Evolutionary conservation across 1,139 yeast species (phyloP), one percentile per base, ranked within the genome.

Genomic region (Kodamaea alishanica): DNA sequence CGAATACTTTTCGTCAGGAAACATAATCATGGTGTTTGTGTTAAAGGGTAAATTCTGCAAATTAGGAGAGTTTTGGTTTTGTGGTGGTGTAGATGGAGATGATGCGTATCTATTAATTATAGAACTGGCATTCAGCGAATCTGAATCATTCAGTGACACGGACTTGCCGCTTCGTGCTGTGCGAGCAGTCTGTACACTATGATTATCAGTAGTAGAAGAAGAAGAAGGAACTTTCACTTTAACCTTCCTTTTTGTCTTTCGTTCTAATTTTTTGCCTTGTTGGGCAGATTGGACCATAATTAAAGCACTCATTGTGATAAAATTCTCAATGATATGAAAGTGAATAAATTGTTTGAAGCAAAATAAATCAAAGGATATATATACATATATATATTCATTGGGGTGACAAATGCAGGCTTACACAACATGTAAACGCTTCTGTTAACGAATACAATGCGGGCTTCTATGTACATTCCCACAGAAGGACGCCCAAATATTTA

Each of bases 291-390:
- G 48, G 26, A 46, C 6, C 12, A 46, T 28, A 6, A 44, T 26
- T 27, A 40, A 46, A 9, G 47, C 48, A 11, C 47, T 38, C 50
- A 46, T 46, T 32, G 11, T 28, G 20, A 15, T 15, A 15, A 15
- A 15, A n/a, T n/a, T n/a, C n/a, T n/a, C n/a, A n/a, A n/a, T n/a
- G 20, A 15, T 15, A 15, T 15, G 20, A 15, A 15, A 15, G 20
- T 15, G 20, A 15, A 15, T 15, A 15, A 15, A 15, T 15, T 4
- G 20, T 15, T 24, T 26, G 30, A 8, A 15, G 30, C 24, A 8
- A 10, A 6, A 26, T 6, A 20, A 29, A 25, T n/a, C 20, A 15
- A 15, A 15, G 20, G 20, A 15, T 15, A 15, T 15, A 15, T 15
- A 15, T 15, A 15, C 4, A 15, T 15, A 15, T 15, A 15, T 15